Conservation (phyloP, 1,284 basidiomycete genomes). For the Neonothopanus nambi region DNA sequence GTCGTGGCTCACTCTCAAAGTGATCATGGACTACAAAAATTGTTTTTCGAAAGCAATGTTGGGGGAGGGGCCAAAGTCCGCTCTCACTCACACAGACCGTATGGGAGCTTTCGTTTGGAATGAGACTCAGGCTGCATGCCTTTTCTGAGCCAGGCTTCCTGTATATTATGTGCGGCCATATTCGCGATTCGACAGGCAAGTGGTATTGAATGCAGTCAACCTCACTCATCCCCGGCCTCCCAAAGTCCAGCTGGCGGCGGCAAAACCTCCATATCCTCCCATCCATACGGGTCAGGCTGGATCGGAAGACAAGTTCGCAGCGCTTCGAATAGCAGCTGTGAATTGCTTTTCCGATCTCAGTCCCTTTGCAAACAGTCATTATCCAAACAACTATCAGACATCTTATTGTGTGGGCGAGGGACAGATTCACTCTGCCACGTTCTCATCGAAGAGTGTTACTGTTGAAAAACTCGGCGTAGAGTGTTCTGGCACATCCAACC, state of each 20-base stretch:
- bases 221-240: not conserved
- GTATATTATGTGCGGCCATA: slow-evolving; percentile 1
- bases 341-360: not conserved
- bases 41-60: not conserved
- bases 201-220: not conserved
- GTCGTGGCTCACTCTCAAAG: not conserved
- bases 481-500: not conserved
- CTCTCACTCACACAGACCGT: not conserved
- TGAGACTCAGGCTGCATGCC: not conserved
- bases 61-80: not conserved
- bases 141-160: not conserved
- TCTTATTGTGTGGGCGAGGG: not conserved
- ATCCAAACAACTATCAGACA: not conserved
- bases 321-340: not conserved
- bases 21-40: not conserved
- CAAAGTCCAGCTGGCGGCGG: too few species aligned
- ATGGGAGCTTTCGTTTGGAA: slow-evolving; percentile 10
- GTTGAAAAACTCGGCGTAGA: not conserved
- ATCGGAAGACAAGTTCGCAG: slow-evolving; percentile 10
- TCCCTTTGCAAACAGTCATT: slow-evolving; percentile 8
- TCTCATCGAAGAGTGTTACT: not conserved
- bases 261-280: slow-evolving; percentile 6
- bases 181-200: not conserved
- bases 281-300: slow-evolving; percentile 1
- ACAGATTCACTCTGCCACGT: not conserved